phyloP scores from a whole-genome alignment of 2,329 filamentous ascomycete genomes.

The Fusarium globosum region DNA sequence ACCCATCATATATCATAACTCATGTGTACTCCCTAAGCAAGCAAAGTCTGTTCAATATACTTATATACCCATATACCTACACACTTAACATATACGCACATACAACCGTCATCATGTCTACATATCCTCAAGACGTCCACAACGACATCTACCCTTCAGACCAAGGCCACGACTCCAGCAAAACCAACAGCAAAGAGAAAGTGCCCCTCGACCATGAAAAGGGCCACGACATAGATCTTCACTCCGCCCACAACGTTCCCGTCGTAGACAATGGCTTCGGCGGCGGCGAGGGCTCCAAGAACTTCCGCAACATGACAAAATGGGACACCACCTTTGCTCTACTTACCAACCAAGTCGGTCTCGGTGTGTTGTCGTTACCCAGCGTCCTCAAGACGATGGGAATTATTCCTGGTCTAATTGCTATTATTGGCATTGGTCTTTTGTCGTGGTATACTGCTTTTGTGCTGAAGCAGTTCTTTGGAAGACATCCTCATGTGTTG shows the following conservation, averaged over 20 bases:
- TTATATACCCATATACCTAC: not conserved
- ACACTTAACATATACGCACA: not conserved
- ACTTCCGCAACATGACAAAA: slow-evolving; percentile 49
- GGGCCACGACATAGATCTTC: slow-evolving; percentile 24
- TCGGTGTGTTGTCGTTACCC: slow-evolving; percentile 73
- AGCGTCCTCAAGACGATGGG: slow-evolving; percentile 76
- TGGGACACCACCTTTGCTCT: slow-evolving; percentile 50
- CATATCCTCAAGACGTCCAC: slow-evolving; percentile 30
- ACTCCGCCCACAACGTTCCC: slow-evolving; percentile 31
- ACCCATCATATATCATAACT: not conserved
- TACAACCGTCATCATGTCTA: slow-evolving; percentile 28
- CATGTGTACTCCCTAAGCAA: slow-evolving; percentile 6
- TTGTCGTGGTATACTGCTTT: slow-evolving; percentile 70
- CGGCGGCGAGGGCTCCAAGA: slow-evolving; percentile 46
- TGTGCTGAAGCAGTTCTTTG: slow-evolving; percentile 71
- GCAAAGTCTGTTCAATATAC: slow-evolving; percentile 1
- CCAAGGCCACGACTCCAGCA: slow-evolving; percentile 42
- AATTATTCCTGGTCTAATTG: slow-evolving; percentile 73
- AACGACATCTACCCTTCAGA: slow-evolving; percentile 44
- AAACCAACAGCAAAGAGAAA: slow-evolving; percentile 44
- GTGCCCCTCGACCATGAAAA: slow-evolving; percentile 34
- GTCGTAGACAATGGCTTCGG: slow-evolving; percentile 45
- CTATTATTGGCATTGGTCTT: slow-evolving; percentile 72
- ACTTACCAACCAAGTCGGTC: slow-evolving; percentile 50
- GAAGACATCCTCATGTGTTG: slow-evolving; percentile 73